Evolutionary conservation across 371 early-diverging fungal genomes (phyloP).

Genomic region (Coemansia sp.): DNA sequence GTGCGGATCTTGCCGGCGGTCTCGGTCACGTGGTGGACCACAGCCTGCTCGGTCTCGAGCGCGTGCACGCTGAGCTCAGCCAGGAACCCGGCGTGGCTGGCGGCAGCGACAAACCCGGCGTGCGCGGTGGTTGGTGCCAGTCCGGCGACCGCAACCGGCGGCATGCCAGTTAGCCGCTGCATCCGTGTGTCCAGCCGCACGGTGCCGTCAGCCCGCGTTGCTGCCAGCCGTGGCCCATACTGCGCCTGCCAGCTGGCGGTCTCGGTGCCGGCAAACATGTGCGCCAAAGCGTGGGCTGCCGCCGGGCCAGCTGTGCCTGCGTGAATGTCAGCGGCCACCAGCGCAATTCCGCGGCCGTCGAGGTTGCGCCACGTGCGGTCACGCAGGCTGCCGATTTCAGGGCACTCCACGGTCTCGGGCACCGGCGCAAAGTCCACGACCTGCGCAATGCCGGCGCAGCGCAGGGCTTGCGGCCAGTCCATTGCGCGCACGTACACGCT

Average conservation of each 20-base stretch:
- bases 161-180: conserved; percentile 71
- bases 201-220: conserved; percentile 42
- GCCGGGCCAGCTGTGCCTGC: background rate
- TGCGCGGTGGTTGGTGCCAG: conserved; percentile 44
- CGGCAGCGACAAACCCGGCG: conserved; percentile 59
- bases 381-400: conserved; percentile 48
- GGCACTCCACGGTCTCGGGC: conserved; percentile 50
- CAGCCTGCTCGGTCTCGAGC: conserved; percentile 71
- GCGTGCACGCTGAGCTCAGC: conserved; percentile 92
- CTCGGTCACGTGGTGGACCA: conserved; percentile 70
- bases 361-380: conserved; percentile 57
- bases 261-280: conserved; percentile 8
- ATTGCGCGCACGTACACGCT: conserved; percentile 76
- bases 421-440: conserved; percentile 90
- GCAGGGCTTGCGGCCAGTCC: conserved; percentile 74
- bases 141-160: conserved; percentile 47
- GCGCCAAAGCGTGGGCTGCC: conserved; percentile 41
- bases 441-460: conserved; percentile 56
- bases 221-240: conserved; percentile 64
- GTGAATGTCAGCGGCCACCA: conserved; percentile 69
- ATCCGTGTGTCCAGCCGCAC: conserved; percentile 84
- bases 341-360: conserved; percentile 31
- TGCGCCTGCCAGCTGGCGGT: conserved; percentile 71
- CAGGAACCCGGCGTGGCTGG: conserved; percentile 92
- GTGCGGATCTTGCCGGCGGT: conserved; percentile 67